phyloP scores from a whole-genome alignment of 2,329 filamentous ascomycete species.

The Xylaria sp. region DNA sequence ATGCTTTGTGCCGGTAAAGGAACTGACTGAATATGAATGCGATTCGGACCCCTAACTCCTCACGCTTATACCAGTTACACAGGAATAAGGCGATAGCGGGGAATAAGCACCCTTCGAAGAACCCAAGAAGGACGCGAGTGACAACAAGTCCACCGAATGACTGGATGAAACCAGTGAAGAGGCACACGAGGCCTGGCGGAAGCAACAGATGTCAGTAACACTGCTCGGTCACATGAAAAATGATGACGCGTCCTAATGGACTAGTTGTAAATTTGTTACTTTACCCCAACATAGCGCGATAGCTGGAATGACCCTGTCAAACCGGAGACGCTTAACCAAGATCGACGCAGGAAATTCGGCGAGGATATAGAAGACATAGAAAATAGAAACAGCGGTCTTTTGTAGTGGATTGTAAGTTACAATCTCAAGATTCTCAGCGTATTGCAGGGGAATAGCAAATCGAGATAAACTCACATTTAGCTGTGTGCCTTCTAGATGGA shows the following conservation, averaged over 20 bases:
- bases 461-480: slow-evolving; percentile 20
- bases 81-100: slow-evolving; percentile 38
- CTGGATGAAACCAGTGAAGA: slow-evolving; percentile 37
- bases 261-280: not conserved
- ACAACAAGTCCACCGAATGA: slow-evolving; percentile 36
- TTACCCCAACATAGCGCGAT: slow-evolving; percentile 36
- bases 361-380: slow-evolving; percentile 38
- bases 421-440: too few species aligned
- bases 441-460: not conserved
- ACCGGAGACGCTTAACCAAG: slow-evolving; percentile 36
- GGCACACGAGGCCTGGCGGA: slow-evolving; percentile 30
- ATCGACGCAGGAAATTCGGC: slow-evolving; percentile 35
- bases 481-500: slow-evolving; percentile 30
- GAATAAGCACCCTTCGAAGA: slow-evolving; percentile 42
- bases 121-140: slow-evolving; percentile 37
- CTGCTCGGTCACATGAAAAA: not conserved
- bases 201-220: not conserved
- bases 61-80: slow-evolving; percentile 41
- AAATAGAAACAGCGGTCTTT: slow-evolving; percentile 36
- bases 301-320: slow-evolving; percentile 34
- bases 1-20: not conserved
- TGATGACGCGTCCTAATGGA: too few species aligned
- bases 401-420: not conserved
- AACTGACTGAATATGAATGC: slow-evolving; percentile 36
- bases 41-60: slow-evolving; percentile 39